Evolutionary conservation across 2,329 filamentous ascomycete species (phyloP).

Genomic region (Calonectria ilicicola): DNA sequence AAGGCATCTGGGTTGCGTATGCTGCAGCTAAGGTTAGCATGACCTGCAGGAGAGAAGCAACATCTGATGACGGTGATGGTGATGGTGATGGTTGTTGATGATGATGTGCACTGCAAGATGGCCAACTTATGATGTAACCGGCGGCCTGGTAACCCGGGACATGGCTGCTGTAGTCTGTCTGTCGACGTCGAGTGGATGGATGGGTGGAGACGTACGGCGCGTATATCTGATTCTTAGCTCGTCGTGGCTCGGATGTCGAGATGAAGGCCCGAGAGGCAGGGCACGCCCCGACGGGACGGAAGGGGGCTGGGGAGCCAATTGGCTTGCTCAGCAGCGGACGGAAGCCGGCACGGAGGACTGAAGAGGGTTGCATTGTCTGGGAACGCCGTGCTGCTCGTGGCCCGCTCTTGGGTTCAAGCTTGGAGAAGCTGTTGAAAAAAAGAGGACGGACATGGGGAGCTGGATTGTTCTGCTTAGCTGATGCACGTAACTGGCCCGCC

Average conservation of each 20-base stretch:
- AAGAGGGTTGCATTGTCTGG: conserved; percentile 8
- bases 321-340: conserved; percentile 7
- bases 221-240: conserved; percentile 50
- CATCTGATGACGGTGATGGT: background rate
- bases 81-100: no score
- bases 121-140: conserved; percentile 6
- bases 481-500: background rate
- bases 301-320: background rate
- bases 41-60: background rate
- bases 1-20: conserved; percentile 67
- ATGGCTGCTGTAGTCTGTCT: background rate
- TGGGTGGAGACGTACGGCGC: conserved; percentile 46
- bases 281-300: background rate
- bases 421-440: background rate
- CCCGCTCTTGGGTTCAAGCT: background rate
- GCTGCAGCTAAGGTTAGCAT: conserved; percentile 47
- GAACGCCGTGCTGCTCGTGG: background rate
- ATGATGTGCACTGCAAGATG: background rate
- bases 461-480: background rate
- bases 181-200: no score
- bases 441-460: background rate
- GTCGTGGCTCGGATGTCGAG: conserved; percentile 40
- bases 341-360: conserved; percentile 2
- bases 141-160: background rate
- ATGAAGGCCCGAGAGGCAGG: conserved; percentile 29